A percentile compares a stretch with the other conserved stretches of the same genome.
Conservation (phyloP, 169 alveolate species). For the Plasmodium cynomolgi region DNA sequence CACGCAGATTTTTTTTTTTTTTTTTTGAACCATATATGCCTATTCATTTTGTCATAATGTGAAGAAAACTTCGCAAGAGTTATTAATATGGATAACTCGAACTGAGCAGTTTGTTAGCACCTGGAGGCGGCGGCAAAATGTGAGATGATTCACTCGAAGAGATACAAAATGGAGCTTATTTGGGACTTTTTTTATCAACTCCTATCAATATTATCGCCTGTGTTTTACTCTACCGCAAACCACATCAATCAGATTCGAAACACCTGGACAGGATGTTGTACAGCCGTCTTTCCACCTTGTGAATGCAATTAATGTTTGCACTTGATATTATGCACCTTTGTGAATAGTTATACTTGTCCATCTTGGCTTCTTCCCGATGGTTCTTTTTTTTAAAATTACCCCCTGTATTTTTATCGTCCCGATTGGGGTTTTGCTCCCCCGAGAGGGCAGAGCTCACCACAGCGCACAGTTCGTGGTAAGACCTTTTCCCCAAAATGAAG, state of each 20-base stretch:
- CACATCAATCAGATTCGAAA: slow-evolving; percentile 17
- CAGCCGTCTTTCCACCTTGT: slow-evolving; percentile 30
- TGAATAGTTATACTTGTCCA: slow-evolving; percentile 46
- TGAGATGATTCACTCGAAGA: not conserved
- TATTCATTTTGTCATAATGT: not conserved
- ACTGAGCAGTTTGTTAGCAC: not conserved
- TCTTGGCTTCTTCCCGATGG: not conserved
- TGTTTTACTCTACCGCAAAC: not conserved
- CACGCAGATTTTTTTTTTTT: not conserved
- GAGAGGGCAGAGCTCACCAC: not conserved
- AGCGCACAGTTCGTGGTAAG: slow-evolving; percentile 40
- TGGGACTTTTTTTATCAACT: not conserved
- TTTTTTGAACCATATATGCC: not conserved
- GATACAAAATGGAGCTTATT: not conserved
- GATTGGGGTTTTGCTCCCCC: not conserved
- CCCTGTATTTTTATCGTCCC: not conserved
- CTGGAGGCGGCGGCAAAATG: not conserved
- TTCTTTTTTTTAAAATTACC: not conserved
- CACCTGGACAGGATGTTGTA: slow-evolving; percentile 14
- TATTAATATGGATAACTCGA: not conserved
- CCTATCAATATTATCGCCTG: not conserved
- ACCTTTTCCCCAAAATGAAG: slow-evolving; percentile 35
- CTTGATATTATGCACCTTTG: slow-evolving; percentile 29
- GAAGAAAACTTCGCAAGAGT: not conserved
- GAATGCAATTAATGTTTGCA: slow-evolving; percentile 41